These are phyloP conservation scores for Acacia pycnantha DNA, from an alignment of 331 rosid species.

Conservation along the genomic window DNA sequence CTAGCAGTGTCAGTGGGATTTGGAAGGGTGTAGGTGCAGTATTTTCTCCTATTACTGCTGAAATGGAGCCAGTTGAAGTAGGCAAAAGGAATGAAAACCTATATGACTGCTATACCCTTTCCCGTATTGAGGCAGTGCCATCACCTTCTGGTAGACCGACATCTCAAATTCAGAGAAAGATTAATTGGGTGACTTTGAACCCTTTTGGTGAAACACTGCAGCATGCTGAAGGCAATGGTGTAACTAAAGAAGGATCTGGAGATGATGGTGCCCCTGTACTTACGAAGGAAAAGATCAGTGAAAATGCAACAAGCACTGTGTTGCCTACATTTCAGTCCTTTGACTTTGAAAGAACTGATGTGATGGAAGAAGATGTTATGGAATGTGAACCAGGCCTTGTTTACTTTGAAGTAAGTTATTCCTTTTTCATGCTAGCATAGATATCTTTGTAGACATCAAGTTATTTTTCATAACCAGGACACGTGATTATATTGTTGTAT, in stretches of 20 bases:
- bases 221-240: constrained; percentile 27
- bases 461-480: neutral
- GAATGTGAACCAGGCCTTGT: constrained; percentile 85
- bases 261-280: constrained; percentile 25
- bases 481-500: neutral
- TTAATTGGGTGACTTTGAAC: constrained; percentile 92
- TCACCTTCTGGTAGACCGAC: constrained; percentile 44
- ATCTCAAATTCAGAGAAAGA: constrained; percentile 65
- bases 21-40: constrained; percentile 99
- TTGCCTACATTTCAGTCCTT: constrained; percentile 77
- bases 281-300: constrained; percentile 20
- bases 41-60: constrained; percentile 87
- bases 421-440: constrained; percentile 1
- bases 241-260: constrained; percentile 30
- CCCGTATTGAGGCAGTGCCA: constrained; percentile 60
- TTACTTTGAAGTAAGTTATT: constrained; percentile 74
- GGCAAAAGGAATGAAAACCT: constrained; percentile 63
- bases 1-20: constrained; percentile 91
- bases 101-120: constrained; percentile 85
- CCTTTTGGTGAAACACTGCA: constrained; percentile 69
- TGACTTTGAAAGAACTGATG: constrained; percentile 66
- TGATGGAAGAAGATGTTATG: constrained; percentile 94
- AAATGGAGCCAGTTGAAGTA: constrained; percentile 91
- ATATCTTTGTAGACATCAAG: constrained; percentile 2
- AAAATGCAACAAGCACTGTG: constrained; percentile 22